These are phyloP conservation scores for Cantharellus cinnabarinus DNA, from an alignment of 768 basidiomycete genomes.

Conservation along the genomic window DNA sequence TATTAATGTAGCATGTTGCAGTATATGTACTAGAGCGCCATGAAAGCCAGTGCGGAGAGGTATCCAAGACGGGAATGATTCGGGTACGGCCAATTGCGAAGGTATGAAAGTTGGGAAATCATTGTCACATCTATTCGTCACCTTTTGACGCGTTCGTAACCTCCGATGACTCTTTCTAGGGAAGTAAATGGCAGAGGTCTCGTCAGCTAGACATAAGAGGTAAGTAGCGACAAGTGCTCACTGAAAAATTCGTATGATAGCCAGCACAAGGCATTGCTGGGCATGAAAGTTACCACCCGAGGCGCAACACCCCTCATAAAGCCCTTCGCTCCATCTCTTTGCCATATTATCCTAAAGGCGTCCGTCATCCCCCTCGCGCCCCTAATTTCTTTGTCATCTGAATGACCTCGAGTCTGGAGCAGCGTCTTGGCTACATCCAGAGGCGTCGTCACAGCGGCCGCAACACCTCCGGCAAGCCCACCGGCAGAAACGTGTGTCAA, in stretches of 20 bases:
- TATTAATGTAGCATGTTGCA: too few relatives aligned
- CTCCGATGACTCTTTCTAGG: neutral
- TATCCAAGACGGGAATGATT: too few relatives aligned
- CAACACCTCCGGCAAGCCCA: conserved; percentile 80
- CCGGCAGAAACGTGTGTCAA: conserved; percentile 80
- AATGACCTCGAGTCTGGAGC: conserved; percentile 84
- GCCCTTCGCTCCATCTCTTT: conserved; percentile 64
- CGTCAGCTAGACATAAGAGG: neutral
- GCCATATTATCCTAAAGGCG: conserved; percentile 77
- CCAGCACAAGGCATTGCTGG: conserved; percentile 95
- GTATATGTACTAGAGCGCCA: too few relatives aligned
- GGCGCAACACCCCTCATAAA: conserved; percentile 78
- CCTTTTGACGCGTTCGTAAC: neutral
- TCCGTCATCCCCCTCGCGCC: conserved; percentile 66
- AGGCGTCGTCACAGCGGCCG: conserved; percentile 89
- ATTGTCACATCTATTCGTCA: too few relatives aligned
- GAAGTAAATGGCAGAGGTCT: neutral
- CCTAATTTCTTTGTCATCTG: conserved; percentile 68
- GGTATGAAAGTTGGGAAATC: too few relatives aligned
- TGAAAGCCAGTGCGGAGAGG: too few relatives aligned
- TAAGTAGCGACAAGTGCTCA: conserved; percentile 24
- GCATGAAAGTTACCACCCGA: conserved; percentile 85
- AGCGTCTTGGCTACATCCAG: conserved; percentile 96
- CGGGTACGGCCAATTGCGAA: too few relatives aligned
- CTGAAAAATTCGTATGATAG: conserved; percentile 97